phyloP scores from a whole-genome alignment of 1,284 basidiomycete genomes.

The Melampsora americana region DNA sequence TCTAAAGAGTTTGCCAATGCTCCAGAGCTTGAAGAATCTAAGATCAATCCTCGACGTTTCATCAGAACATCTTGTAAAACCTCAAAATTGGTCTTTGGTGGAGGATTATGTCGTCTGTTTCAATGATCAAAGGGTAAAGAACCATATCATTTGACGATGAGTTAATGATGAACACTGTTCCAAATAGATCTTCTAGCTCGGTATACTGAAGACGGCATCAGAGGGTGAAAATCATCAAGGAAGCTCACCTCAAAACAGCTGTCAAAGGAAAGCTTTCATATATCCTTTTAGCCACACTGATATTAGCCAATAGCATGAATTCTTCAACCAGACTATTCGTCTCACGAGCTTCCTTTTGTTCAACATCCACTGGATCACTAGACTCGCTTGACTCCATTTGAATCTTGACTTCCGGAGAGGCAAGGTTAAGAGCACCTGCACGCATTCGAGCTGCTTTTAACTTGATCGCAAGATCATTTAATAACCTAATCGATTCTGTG shows the following conservation, averaged over 20 bases:
- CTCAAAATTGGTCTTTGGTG: constrained; percentile 91
- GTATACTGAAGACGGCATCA: constrained; percentile 3
- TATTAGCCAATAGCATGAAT: constrained; percentile 98
- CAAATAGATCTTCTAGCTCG: neutral
- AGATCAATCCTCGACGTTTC: constrained; percentile 77
- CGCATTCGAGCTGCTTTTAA: constrained; percentile 82
- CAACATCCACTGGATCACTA: constrained; percentile 84
- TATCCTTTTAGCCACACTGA: constrained; percentile 85
- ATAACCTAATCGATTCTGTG: constrained; percentile 81
- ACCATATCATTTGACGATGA: constrained; percentile 7
- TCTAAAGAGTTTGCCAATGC: constrained; percentile 88
- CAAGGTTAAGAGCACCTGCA: constrained; percentile 91
- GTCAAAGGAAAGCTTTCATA: constrained; percentile 94
- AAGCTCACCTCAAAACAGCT: constrained; percentile 74
- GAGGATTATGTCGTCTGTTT: constrained; percentile 80
- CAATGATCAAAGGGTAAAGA: constrained; percentile 12
- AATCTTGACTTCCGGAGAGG: constrained; percentile 94
- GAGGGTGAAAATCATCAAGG: neutral
- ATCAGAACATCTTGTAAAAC: constrained; percentile 86
- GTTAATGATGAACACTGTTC: neutral
- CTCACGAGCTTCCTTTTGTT: constrained; percentile 87
- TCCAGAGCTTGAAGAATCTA: constrained; percentile 88
- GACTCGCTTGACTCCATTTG: constrained; percentile 88
- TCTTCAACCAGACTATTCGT: constrained; percentile 98
- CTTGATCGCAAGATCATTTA: constrained; percentile 82